Conservation (phyloP, 371 early-diverging fungal genomes). For the Thermomucor indicae-seudaticae region DNA sequence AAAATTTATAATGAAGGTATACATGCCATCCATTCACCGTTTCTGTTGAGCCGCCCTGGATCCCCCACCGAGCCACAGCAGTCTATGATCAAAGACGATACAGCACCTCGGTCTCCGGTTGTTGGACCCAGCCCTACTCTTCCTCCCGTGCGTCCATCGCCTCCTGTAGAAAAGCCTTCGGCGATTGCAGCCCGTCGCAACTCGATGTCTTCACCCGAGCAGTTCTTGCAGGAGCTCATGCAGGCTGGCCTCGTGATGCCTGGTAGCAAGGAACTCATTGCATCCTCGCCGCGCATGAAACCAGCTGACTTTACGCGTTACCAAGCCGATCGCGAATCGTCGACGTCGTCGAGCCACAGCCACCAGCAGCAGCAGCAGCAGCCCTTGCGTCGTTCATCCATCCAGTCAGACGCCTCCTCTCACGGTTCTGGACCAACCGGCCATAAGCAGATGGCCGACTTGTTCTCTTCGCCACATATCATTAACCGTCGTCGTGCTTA, state of each 20-base stretch:
- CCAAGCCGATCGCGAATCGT: slow-evolving; percentile 30
- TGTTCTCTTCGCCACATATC: background rate
- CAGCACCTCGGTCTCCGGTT: background rate
- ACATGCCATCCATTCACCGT: slow-evolving; percentile 9
- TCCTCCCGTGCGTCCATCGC: slow-evolving; percentile 6
- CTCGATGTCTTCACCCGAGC: slow-evolving; percentile 42
- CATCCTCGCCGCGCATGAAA: slow-evolving; percentile 1
- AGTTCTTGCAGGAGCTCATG: slow-evolving; percentile 33
- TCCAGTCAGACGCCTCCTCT: slow-evolving; percentile 25
- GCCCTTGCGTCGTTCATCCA: slow-evolving; percentile 35
- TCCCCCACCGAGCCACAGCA: slow-evolving; percentile 7
- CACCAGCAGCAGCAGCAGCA: slow-evolving; percentile 17
- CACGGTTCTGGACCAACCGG: slow-evolving; percentile 2
- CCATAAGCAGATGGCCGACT: background rate
- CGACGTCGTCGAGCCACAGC: slow-evolving; percentile 36
- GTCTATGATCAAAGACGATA: no score
- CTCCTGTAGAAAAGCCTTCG: slow-evolving; percentile 25
- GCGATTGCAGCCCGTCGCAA: slow-evolving; percentile 26
- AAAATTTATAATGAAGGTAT: slow-evolving; percentile 55
- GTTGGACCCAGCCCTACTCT: slow-evolving; percentile 7
- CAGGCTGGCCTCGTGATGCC: slow-evolving; percentile 8
- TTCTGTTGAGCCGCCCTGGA: slow-evolving; percentile 1
- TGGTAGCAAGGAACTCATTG: background rate
- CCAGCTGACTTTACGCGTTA: slow-evolving; percentile 23
- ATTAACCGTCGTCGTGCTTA: slow-evolving; percentile 31